Conservation (phyloP, 805 yeast species). For the Ogataea pignaliae region DNA sequence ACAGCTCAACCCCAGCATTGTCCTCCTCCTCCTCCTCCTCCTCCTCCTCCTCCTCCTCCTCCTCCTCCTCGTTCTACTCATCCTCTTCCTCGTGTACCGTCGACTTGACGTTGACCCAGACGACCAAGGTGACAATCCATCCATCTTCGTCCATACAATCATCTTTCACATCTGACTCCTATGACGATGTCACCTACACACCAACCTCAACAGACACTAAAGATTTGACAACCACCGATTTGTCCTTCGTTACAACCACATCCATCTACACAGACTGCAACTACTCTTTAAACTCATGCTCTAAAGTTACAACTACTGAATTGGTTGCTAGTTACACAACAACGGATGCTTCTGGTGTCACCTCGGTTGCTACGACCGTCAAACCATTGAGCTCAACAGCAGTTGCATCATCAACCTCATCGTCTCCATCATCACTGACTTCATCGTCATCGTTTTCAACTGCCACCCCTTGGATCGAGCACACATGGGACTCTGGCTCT, state of each 20-base stretch:
- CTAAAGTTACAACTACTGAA: slow-evolving; percentile 20
- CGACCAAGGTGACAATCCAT: slow-evolving; percentile 11
- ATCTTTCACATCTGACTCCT: slow-evolving; percentile 6
- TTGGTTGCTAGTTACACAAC: slow-evolving; percentile 23
- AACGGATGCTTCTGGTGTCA: slow-evolving; percentile 12
- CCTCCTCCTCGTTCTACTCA: neutral
- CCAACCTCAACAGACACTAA: slow-evolving; percentile 15
- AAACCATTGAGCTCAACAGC: slow-evolving; percentile 1
- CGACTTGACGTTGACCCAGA: neutral
- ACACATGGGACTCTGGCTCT: slow-evolving; percentile 5
- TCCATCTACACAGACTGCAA: slow-evolving; percentile 17
- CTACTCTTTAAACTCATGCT: slow-evolving; percentile 16
- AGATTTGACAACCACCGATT: slow-evolving; percentile 9
- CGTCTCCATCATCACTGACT: slow-evolving; percentile 5
- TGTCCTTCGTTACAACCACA: slow-evolving; percentile 17
- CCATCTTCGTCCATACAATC: slow-evolving; percentile 5
- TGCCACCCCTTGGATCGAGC: slow-evolving; percentile 9
- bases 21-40: neutral
- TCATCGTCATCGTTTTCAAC: slow-evolving; percentile 3
- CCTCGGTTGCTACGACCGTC: slow-evolving; percentile 12
- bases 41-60: slow-evolving; percentile 1
- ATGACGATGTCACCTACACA: slow-evolving; percentile 11
- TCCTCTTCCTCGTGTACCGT: slow-evolving; percentile 6
- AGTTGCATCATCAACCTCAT: slow-evolving; percentile 1
- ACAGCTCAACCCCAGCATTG: slow-evolving; percentile 8